Conservation (phyloP, 176 grass and related monocot genomes). For the Raddia guianensis region DNA sequence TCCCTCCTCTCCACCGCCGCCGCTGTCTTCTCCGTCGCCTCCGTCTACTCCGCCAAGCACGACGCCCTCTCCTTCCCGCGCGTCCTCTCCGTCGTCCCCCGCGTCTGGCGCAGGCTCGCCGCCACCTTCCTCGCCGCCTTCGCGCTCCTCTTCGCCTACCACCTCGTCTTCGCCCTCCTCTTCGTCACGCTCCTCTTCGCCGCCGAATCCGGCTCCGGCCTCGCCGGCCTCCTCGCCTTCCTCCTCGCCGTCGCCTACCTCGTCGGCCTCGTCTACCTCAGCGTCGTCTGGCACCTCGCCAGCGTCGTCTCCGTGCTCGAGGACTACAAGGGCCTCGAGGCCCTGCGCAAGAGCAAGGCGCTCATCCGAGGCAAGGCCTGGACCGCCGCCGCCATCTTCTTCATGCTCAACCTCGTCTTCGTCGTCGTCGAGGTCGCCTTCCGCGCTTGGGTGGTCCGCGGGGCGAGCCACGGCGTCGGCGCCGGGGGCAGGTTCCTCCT, state of each 20-base stretch:
- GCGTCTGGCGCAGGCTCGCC: constrained; percentile 84
- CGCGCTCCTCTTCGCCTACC: constrained; percentile 71
- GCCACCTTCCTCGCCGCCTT: constrained; percentile 86
- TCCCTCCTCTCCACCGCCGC: constrained; percentile 86
- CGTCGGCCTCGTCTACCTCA: constrained; percentile 64
- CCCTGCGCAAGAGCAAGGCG: constrained; percentile 73
- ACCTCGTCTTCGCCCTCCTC: constrained; percentile 41
- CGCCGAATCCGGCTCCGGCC: constrained; percentile 34
- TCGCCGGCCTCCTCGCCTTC: constrained; percentile 40
- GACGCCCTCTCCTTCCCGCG: constrained; percentile 78
- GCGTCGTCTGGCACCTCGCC: constrained; percentile 86
- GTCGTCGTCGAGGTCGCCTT: constrained; percentile 57
- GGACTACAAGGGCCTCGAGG: constrained; percentile 72
- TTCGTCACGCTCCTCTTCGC: constrained; percentile 51
- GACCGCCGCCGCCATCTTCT: constrained; percentile 49
- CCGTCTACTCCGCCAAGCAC: constrained; percentile 80
- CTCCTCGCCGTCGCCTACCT: constrained; percentile 50
- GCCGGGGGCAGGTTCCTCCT: constrained; percentile 7
- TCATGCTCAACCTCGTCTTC: constrained; percentile 68
- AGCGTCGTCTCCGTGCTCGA: constrained; percentile 94
- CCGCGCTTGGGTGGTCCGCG: constrained; percentile 51
- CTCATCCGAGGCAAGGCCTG: constrained; percentile 67
- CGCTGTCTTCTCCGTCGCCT: constrained; percentile 87
- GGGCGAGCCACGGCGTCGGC: constrained; percentile 1
- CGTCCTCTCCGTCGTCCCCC: constrained; percentile 84